Evolutionary conservation across 2,329 filamentous ascomycete species (phyloP).

Genomic region (Leptographium galeiforme): DNA sequence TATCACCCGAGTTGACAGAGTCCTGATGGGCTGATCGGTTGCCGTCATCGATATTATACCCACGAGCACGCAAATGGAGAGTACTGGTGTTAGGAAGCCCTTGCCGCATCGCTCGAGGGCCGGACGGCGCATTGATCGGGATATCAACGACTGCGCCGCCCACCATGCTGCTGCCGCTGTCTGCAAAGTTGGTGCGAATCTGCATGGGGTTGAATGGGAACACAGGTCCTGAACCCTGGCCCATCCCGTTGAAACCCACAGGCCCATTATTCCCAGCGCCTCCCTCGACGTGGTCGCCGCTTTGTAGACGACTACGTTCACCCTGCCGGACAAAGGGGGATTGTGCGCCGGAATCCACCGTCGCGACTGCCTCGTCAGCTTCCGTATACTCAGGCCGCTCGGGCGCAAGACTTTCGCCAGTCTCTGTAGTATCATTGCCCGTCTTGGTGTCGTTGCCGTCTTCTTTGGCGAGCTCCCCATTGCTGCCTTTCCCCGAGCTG

Average conservation of each 20-base stretch:
- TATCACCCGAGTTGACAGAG: slow-evolving; percentile 3
- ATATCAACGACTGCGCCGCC: slow-evolving; percentile 20
- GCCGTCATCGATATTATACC: slow-evolving; percentile 14
- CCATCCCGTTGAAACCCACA: background rate
- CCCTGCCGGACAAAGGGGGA: slow-evolving; percentile 5
- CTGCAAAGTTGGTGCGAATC: background rate
- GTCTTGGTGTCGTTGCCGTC: background rate
- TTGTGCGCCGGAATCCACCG: background rate
- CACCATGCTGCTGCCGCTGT: slow-evolving; percentile 4
- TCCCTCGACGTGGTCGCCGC: background rate
- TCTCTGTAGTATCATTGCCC: slow-evolving; percentile 7
- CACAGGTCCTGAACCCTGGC: background rate
- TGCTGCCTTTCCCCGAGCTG: background rate
- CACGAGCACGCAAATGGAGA: slow-evolving; percentile 44
- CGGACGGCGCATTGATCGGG: slow-evolving; percentile 68
- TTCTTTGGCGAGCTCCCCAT: background rate
- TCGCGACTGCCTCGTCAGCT: slow-evolving; percentile 6
- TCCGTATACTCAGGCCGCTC: background rate
- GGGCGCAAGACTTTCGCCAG: background rate
- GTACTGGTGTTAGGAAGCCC: slow-evolving; percentile 73
- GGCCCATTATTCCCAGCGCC: background rate
- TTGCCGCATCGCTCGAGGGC: slow-evolving; percentile 88
- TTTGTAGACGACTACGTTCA: background rate
- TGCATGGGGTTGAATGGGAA: background rate
- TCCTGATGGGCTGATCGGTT: slow-evolving; percentile 12